Conservation (phyloP, 257 asterid species). For the Cordia subcordata region DNA sequence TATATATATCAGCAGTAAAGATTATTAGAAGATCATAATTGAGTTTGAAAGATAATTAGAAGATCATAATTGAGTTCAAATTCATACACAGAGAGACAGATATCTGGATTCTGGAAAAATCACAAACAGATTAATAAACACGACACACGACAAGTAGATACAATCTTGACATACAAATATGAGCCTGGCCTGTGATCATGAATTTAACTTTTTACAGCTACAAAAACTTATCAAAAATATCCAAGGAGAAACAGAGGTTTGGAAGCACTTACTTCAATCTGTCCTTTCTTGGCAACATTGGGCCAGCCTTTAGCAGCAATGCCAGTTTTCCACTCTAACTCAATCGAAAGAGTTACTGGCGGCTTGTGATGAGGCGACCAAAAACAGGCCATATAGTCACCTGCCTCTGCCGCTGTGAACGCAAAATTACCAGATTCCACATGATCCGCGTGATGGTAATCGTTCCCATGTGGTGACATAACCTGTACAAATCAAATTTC, state of each 20-base stretch:
- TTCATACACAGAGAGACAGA: too few species aligned
- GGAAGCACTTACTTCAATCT: slow-evolving; percentile 19
- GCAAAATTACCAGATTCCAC: slow-evolving; percentile 21
- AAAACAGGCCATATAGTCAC: slow-evolving; percentile 19
- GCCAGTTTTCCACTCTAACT: slow-evolving; percentile 24
- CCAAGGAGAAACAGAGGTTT: too few species aligned
- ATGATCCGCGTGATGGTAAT: slow-evolving; percentile 9
- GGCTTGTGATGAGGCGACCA: slow-evolving; percentile 22
- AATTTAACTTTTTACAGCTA: neutral
- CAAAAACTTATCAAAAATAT: neutral
- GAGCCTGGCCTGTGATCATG: neutral
- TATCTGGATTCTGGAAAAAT: too few species aligned
- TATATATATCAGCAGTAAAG: too few species aligned
- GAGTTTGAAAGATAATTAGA: too few species aligned
- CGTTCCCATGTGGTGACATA: slow-evolving; percentile 11
- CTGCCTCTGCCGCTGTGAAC: slow-evolving; percentile 21
- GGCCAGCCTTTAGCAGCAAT: slow-evolving; percentile 21
- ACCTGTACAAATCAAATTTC: slow-evolving; percentile 12
- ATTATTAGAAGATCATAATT: too few species aligned
- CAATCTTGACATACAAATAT: too few species aligned
- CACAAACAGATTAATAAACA: too few species aligned
- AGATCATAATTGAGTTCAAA: too few species aligned
- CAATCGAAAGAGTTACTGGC: slow-evolving; percentile 12
- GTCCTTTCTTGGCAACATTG: slow-evolving; percentile 18
- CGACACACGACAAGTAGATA: too few species aligned